phyloP scores from a whole-genome alignment of 306 rosid genomes.

The Malus sylvestris region DNA sequence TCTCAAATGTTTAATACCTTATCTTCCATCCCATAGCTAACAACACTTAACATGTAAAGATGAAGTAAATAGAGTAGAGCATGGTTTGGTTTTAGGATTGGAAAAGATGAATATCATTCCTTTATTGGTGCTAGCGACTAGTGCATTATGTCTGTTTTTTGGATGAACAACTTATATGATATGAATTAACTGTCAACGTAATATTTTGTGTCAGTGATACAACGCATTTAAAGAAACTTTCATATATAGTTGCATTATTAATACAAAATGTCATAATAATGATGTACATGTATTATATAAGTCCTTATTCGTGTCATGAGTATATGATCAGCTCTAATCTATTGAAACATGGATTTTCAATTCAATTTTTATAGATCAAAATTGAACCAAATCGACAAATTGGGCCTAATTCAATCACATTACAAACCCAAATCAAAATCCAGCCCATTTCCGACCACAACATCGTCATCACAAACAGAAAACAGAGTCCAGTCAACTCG shows the following conservation, averaged over 20 bases:
- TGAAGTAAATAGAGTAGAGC: not conserved
- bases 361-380: not conserved
- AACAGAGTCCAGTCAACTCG: not conserved
- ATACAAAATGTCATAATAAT: too few species aligned
- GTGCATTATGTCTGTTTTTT: not conserved
- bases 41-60: too few species aligned
- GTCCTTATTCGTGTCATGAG: too few species aligned
- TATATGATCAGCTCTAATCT: too few species aligned
- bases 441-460: not conserved
- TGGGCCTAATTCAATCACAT: not conserved
- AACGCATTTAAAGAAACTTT: rapidly evolving
- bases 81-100: not conserved
- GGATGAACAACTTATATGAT: too few species aligned
- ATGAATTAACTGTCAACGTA: too few species aligned
- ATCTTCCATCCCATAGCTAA: not conserved
- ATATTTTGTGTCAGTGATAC: too few species aligned
- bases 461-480: not conserved
- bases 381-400: not conserved
- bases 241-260: too few species aligned
- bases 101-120: not conserved
- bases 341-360: too few species aligned
- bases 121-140: not conserved
- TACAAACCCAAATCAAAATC: not conserved
- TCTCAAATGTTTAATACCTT: not conserved
- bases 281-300: too few species aligned